Percentiles rank a stretch among this genome's conserved stretches.
These are phyloP conservation scores for Venturia pyrina DNA, from an alignment of 2,329 filamentous ascomycete species.

Conservation along the genomic window DNA sequence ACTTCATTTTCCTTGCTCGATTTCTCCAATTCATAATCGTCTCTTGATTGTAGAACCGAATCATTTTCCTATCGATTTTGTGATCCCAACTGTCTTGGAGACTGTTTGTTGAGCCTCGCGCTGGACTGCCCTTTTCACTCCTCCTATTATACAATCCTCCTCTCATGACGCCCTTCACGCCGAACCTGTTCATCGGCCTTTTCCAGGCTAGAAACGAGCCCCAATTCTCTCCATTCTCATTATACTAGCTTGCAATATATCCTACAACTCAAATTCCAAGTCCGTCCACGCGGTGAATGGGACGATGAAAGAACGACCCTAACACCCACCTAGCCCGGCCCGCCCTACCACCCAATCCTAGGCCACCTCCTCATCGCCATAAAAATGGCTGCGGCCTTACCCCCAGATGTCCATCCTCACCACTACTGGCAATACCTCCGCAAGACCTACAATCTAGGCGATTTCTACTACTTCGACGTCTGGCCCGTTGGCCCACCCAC, in stretches of 20 bases:
- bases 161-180: too few species aligned
- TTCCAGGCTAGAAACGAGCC: too few species aligned
- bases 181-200: too few species aligned
- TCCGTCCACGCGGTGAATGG: neutral
- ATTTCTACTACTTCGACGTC: constrained; percentile 11
- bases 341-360: constrained; percentile 9
- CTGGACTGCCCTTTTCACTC: too few species aligned
- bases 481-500: constrained; percentile 9
- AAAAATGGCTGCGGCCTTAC: constrained; percentile 11
- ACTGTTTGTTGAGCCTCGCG: too few species aligned
- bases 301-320: neutral
- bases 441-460: constrained; percentile 2
- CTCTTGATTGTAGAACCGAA: too few species aligned
- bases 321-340: constrained; percentile 1
- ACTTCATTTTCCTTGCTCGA: too few species aligned
- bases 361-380: constrained; percentile 11
- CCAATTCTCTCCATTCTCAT: neutral
- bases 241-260: neutral
- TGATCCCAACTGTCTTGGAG: too few species aligned
- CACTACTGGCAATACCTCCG: constrained; percentile 12
- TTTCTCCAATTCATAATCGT: too few species aligned
- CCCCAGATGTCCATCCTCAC: constrained; percentile 12
- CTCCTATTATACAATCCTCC: too few species aligned
- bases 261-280: neutral
- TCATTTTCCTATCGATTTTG: too few species aligned